These are phyloP conservation scores for Berberis thunbergii DNA, from an alignment of 164 flowering plant genomes.

Conservation along the genomic window DNA sequence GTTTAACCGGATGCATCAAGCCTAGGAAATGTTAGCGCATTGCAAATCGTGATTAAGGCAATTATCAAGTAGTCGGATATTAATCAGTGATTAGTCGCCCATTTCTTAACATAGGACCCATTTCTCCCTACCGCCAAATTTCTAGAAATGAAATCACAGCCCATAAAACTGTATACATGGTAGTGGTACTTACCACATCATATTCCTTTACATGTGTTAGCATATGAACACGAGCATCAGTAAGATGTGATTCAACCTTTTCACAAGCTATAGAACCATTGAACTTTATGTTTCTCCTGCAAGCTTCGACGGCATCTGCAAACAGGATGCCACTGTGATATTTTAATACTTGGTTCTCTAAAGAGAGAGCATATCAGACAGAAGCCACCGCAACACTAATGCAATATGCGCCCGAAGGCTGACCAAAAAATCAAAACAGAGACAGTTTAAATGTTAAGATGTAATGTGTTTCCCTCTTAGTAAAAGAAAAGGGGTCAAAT, in stretches of 20 bases:
- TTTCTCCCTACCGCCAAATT: background rate
- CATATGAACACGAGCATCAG: constrained; percentile 95
- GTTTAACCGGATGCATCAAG: no score
- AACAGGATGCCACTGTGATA: background rate
- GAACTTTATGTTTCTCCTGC: constrained; percentile 84
- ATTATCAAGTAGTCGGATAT: no score
- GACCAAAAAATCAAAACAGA: no score
- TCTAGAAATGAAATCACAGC: no score
- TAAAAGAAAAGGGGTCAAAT: background rate
- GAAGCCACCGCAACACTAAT: no score
- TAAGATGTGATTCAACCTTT: constrained; percentile 82
- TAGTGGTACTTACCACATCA: constrained; percentile 67
- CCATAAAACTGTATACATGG: background rate
- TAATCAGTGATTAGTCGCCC: no score
- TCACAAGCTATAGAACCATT: constrained; percentile 83
- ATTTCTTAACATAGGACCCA: background rate
- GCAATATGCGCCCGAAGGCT: no score
- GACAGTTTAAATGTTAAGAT: no score
- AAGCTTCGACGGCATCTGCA: constrained; percentile 88
- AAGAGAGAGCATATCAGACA: no score
- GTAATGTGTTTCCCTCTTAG: background rate
- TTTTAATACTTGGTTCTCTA: no score
- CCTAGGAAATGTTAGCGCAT: no score
- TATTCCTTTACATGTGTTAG: constrained; percentile 91
- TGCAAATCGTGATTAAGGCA: no score